Conservation (phyloP, 257 asterid genomes). For the Agastache rugosa region DNA sequence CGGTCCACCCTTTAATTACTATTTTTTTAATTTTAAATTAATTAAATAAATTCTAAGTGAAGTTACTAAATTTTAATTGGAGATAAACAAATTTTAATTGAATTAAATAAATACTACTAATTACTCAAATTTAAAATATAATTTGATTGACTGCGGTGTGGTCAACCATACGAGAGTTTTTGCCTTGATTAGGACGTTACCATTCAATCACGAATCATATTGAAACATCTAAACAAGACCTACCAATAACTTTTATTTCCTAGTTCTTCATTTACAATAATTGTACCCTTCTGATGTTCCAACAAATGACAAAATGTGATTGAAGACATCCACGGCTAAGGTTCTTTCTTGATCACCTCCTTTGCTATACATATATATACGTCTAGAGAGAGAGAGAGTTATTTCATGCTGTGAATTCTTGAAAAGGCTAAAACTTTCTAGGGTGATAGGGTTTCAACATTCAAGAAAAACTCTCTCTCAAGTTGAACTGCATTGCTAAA, state of each 20-base stretch:
- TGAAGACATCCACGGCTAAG: conserved; percentile 34
- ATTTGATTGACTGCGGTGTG: too few relatives aligned
- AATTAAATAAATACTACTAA: too few relatives aligned
- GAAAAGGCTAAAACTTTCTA: not conserved
- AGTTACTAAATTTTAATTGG: too few relatives aligned
- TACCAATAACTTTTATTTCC: conserved; percentile 20
- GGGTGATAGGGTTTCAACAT: not conserved
- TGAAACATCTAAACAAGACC: conserved; percentile 32
- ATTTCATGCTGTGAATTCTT: conserved; percentile 8
- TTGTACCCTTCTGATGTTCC: conserved; percentile 5
- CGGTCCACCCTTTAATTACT: too few relatives aligned
- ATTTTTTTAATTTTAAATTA: too few relatives aligned
- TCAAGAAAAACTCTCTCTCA: not conserved
- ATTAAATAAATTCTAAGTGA: too few relatives aligned
- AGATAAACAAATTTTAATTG: too few relatives aligned
- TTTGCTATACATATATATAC: conserved; percentile 10
- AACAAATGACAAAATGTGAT: conserved; percentile 29
- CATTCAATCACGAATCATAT: conserved; percentile 24
- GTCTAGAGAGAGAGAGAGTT: not conserved
- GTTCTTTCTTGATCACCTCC: conserved; percentile 23
- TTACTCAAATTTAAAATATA: too few relatives aligned
- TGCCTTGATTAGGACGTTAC: not conserved
- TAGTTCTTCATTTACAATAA: conserved; percentile 28
- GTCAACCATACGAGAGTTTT: too few relatives aligned
- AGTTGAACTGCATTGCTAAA: not conserved